These are phyloP conservation scores for Fibroporia radiculosa DNA, from an alignment of 768 basidiomycete species.

Conservation along the genomic window DNA sequence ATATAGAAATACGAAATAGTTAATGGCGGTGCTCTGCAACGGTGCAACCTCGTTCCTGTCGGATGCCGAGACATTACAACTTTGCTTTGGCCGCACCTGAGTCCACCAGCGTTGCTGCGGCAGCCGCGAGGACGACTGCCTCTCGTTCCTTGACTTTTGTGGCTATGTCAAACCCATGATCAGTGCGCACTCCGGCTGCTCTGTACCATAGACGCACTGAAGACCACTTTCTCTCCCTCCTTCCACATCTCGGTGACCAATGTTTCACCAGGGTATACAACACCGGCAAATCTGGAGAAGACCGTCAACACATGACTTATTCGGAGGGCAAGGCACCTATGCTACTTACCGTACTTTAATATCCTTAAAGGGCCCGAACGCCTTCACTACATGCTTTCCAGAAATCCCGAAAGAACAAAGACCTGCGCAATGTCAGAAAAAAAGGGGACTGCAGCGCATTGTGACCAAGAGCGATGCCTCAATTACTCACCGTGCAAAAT, in stretches of 20 bases:
- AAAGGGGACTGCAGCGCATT: not conserved
- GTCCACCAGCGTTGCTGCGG: constrained; percentile 67
- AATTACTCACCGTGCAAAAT: constrained; percentile 56
- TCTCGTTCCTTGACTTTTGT: constrained; percentile 86
- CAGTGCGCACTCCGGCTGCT: not conserved
- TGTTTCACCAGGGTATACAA: constrained; percentile 94
- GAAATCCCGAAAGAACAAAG: constrained; percentile 91
- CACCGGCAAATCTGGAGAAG: constrained; percentile 67
- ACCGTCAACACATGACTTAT: not conserved
- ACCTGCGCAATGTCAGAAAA: constrained; percentile 30
- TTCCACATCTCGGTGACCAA: constrained; percentile 98
- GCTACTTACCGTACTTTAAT: constrained; percentile 83
- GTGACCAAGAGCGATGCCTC: not conserved
- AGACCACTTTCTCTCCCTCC: constrained; percentile 84
- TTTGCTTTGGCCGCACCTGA: constrained; percentile 44
- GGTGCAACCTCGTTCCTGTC: too few relatives aligned
- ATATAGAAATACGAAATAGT: too few relatives aligned
- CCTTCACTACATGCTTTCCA: constrained; percentile 85
- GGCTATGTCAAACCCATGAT: constrained; percentile 32
- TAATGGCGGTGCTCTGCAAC: too few relatives aligned
- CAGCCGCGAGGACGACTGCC: constrained; percentile 62
- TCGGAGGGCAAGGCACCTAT: not conserved
- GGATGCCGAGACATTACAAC: too few relatives aligned
- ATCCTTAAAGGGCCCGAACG: constrained; percentile 79
- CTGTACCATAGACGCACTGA: constrained; percentile 51